Base-by-base conservation (phyloP, 75 land plant genomes). In the Pinus taeda region DNA sequence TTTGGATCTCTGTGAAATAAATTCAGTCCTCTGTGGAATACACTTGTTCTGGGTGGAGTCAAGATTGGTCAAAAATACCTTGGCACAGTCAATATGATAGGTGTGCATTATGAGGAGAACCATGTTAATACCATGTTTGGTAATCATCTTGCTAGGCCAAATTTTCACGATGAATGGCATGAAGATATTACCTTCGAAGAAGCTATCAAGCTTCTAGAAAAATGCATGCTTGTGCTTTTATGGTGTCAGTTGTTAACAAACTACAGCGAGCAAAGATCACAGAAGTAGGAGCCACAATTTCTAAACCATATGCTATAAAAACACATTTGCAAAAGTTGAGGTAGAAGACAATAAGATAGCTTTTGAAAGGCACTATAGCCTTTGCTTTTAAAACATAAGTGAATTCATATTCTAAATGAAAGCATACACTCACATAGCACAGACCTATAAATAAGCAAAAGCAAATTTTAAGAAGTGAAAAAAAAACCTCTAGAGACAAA, bases 51-150 rank as follows among this genome's bases (percentile, higher is more conserved):
- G 22, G 94, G 90, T 66, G 93, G 94, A 62, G 88, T 93, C 17
- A 93, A 90, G 74, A 90, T 90, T 79, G 93, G 95, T 1, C 81
- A 91, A 80, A 90, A 88, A 60, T 93, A 26, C 88, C 74, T 93
- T 74, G 93, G 95, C 70, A 88, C 72, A 78, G 93, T 93, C 85
- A 89, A 74, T 45, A 95, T 95, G 98, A 93, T 93, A 76, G 98
- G 98, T 60, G 91, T 92, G 45, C 92, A 93, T 64, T 95, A 76
- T 79, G 92, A 90, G 85, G 98, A 91, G 56, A 76, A 90, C 70
- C 98, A 95, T 88, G 88, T 93, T 7, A 93, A 96, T 29, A 90
- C 98, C 75, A 97, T 97, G 18, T 93, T 91, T 77, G 97, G 98
- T 17, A 93, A 91, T 83, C 92, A 93, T 66, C 91, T 95, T 79